Conservation (phyloP, 345 rosid species). For the Melastoma malabathricum region DNA sequence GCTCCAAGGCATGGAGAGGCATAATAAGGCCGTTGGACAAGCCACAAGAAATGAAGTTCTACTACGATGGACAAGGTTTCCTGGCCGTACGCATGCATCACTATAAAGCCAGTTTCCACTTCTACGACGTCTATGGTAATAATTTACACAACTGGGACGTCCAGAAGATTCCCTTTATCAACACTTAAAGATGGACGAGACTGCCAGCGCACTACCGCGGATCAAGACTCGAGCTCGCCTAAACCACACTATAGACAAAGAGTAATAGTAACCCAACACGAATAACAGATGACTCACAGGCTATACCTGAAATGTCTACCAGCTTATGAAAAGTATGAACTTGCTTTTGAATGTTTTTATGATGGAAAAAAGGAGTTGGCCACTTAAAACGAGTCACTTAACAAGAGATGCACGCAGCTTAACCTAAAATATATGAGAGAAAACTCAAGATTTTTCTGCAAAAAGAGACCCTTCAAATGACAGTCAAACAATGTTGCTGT, state of each 20-base stretch:
- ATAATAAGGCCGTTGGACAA: conserved; percentile 27
- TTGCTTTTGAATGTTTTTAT: too few relatives aligned
- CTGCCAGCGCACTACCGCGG: too few relatives aligned
- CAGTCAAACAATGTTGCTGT: too few relatives aligned
- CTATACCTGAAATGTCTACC: too few relatives aligned
- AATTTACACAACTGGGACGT: conserved; percentile 34
- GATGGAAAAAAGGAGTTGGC: background rate
- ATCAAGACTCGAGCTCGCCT: too few relatives aligned
- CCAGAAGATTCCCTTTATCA: conserved; percentile 11
- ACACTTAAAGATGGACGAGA: conserved; percentile 9
- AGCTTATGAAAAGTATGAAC: too few relatives aligned
- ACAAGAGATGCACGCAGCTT: background rate
- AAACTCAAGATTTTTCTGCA: background rate
- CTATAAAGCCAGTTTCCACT: conserved; percentile 13
- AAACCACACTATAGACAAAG: too few relatives aligned
- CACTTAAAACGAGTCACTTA: background rate
- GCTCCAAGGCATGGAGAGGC: conserved; percentile 83
- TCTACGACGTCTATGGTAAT: conserved; percentile 41
- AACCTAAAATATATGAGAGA: background rate
- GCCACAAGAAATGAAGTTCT: conserved; percentile 37
- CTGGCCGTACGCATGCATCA: conserved; percentile 34
- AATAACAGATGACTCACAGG: too few relatives aligned
- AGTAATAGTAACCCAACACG: too few relatives aligned
- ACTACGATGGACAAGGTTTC: conserved; percentile 73
- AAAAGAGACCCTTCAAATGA: background rate